Evolutionary conservation across 768 basidiomycete species (phyloP).

Genomic region (Hysterangium stoloniferum): DNA sequence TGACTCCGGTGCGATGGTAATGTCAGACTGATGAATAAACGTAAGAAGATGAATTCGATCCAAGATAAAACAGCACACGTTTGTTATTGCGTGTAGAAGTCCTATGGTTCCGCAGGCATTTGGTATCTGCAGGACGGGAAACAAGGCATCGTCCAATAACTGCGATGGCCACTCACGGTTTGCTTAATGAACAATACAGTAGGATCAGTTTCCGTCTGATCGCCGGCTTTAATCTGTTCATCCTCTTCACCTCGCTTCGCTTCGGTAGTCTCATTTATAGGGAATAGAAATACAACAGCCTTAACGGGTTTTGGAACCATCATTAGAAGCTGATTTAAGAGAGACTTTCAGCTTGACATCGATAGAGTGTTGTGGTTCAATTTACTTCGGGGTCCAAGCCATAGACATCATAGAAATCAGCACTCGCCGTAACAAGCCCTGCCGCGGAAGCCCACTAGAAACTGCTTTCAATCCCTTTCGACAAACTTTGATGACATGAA

Average conservation of each 20-base stretch:
- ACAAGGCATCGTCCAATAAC: too few species aligned
- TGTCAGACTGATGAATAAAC: constrained; percentile 38
- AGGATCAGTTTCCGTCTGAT: constrained; percentile 44
- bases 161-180: constrained; percentile 47
- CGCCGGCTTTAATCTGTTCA: constrained; percentile 38
- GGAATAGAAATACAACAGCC: constrained; percentile 84
- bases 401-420: constrained; percentile 62
- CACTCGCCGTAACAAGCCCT: constrained; percentile 44
- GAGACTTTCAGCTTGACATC: neutral
- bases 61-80: constrained; percentile 40
- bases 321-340: constrained; percentile 45
- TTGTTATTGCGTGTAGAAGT: constrained; percentile 73
- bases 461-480: neutral
- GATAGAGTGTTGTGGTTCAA: neutral
- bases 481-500: neutral
- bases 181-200: constrained; percentile 86
- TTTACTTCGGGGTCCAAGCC: constrained; percentile 61
- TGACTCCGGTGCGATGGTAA: constrained; percentile 47
- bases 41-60: neutral
- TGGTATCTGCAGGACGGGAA: constrained; percentile 41
- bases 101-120: constrained; percentile 91
- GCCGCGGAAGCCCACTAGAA: constrained; percentile 63
- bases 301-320: constrained; percentile 70
- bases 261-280: constrained; percentile 47
- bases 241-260: constrained; percentile 53